A percentile compares a stretch with the other conserved stretches of the same genome.
These are phyloP conservation scores for Bolboschoenoplectus hybrid DNA, from an alignment of 202 grass and related monocot genomes.

Conservation along the genomic window DNA sequence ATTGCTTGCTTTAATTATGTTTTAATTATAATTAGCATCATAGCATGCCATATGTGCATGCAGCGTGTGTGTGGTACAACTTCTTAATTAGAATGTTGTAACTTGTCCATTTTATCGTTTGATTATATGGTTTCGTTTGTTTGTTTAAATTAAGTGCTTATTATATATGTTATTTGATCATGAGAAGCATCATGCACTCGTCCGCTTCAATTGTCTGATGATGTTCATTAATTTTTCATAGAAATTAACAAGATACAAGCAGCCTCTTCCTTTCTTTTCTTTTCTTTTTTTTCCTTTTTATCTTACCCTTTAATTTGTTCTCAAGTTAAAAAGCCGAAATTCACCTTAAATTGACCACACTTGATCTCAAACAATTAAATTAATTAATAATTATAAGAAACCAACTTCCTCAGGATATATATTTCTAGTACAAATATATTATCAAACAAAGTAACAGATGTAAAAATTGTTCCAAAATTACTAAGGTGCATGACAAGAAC, in stretches of 20 bases:
- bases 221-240: not conserved
- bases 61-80: not conserved
- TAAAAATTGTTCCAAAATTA: not conserved
- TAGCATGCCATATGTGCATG: conserved; percentile 12
- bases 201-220: not conserved
- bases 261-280: too few species aligned
- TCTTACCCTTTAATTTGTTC: not conserved
- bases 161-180: not conserved
- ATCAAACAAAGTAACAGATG: not conserved
- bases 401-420: not conserved
- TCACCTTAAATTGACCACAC: not conserved
- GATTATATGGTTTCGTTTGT: not conserved
- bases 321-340: not conserved
- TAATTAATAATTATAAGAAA: not conserved
- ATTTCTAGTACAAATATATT: not conserved
- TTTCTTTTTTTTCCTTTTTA: not conserved
- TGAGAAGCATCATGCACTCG: not conserved
- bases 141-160: conserved; percentile 7
- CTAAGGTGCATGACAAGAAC: not conserved
- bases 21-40: not conserved
- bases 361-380: not conserved
- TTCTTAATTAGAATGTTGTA: conserved; percentile 10
- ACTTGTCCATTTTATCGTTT: conserved; percentile 23
- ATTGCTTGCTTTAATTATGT: not conserved
- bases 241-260: not conserved